A percentile compares a stretch with the other conserved stretches of the same genome.
These are phyloP conservation scores for Leccinum uliginosum DNA, from an alignment of 768 basidiomycete genomes.

Conservation along the genomic window DNA sequence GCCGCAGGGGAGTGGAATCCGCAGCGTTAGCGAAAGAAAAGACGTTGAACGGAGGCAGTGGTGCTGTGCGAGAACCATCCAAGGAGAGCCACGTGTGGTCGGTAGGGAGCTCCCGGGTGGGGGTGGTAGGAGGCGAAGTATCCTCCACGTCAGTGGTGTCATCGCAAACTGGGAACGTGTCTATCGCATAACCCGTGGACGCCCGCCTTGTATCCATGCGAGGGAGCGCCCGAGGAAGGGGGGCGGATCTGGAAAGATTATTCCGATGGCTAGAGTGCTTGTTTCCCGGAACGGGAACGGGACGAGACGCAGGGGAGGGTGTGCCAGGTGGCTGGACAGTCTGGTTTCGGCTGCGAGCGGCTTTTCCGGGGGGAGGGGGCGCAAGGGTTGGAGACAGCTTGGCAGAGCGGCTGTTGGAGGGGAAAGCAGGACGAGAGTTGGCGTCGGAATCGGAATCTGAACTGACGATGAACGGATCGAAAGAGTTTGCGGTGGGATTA, in stretches of 20 bases:
- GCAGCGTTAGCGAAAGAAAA: conserved; percentile 39
- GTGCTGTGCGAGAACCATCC: conserved; percentile 49
- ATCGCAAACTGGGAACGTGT: conserved; percentile 64
- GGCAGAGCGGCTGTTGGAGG: conserved; percentile 11
- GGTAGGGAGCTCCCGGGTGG: conserved; percentile 40
- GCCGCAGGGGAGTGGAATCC: conserved; percentile 33
- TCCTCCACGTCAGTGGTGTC: conserved; percentile 54
- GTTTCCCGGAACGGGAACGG: conserved; percentile 47
- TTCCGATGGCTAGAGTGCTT: conserved; percentile 13
- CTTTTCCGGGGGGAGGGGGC: conserved; percentile 49
- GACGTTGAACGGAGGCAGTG: conserved; percentile 34
- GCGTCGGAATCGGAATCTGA: conserved; percentile 39
- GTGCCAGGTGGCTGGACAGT: conserved; percentile 28
- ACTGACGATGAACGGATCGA: conserved; percentile 49
- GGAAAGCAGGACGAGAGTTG: conserved; percentile 32
- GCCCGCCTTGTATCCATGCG: conserved; percentile 32
- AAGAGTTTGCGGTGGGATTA: conserved; percentile 36
- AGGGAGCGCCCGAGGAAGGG: conserved; percentile 35
- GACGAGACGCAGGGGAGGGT: conserved; percentile 37
- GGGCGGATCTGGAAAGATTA: conserved; percentile 50
- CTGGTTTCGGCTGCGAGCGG: conserved; percentile 55
- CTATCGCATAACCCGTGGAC: conserved; percentile 27
- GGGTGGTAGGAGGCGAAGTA: conserved; percentile 48
- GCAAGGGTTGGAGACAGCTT: conserved; percentile 40
- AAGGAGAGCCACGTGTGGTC: conserved; percentile 29